These are phyloP conservation scores for Xylaria sp. DNA, from an alignment of 2,329 filamentous ascomycete genomes.

Conservation along the genomic window DNA sequence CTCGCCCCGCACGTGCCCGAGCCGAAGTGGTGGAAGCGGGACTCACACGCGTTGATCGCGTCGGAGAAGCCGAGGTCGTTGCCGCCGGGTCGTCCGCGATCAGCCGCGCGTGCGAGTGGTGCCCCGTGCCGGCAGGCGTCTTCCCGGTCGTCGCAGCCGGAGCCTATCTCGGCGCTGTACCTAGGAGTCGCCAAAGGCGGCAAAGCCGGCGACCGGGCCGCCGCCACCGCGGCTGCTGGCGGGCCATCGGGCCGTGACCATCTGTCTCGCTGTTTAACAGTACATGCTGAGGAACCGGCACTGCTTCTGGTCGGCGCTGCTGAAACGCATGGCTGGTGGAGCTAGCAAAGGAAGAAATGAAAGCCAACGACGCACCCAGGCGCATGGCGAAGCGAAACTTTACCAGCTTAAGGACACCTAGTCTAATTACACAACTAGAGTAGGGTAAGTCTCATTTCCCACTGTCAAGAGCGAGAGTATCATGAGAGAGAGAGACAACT, in stretches of 20 bases:
- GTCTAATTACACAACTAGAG: too few species aligned
- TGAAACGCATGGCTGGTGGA: conserved; percentile 4
- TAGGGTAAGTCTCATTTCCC: background rate
- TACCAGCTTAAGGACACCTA: conserved; percentile 4
- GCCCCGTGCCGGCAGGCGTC: conserved; percentile 46
- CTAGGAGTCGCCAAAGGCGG: conserved; percentile 51
- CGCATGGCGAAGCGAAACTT: conserved; percentile 25
- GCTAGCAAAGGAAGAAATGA: conserved; percentile 1
- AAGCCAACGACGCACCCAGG: conserved; percentile 9
- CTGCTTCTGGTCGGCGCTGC: conserved; percentile 4
- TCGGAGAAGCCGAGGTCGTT: conserved; percentile 55
- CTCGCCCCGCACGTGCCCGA: conserved; percentile 49
- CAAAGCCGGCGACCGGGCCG: conserved; percentile 38
- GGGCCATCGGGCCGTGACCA: background rate
- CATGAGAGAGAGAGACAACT: background rate
- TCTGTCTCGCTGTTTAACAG: conserved; percentile 3
- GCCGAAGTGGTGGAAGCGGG: conserved; percentile 53
- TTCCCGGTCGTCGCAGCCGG: conserved; percentile 44
- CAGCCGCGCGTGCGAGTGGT: conserved; percentile 46
- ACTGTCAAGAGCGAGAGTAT: conserved; percentile 5
- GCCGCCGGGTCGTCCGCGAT: conserved; percentile 46
- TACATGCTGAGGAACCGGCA: conserved; percentile 22
- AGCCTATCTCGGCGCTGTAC: conserved; percentile 53
- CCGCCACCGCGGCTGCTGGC: background rate
- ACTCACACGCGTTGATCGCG: conserved; percentile 54